Conservation (phyloP, 257 asterid genomes). For the Rhazya stricta region DNA sequence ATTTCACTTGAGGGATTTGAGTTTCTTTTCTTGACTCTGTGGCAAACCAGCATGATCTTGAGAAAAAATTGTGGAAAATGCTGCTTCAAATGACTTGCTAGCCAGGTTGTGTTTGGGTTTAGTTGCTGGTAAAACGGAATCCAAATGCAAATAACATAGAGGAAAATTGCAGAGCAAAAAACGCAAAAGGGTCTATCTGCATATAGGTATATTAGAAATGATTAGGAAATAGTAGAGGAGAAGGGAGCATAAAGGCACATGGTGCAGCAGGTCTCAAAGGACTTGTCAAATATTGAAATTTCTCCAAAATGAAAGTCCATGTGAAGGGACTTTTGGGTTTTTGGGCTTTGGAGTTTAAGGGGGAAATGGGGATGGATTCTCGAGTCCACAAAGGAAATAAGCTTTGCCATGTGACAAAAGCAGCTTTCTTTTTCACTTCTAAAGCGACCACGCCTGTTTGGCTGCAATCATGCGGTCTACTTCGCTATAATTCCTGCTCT, state of each 20-base stretch:
- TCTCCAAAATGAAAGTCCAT: background rate
- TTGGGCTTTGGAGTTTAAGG: conserved; percentile 7
- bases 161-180: background rate
- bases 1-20: too few species aligned
- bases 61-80: too few species aligned
- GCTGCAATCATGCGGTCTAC: conserved; percentile 73
- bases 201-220: background rate
- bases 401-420: conserved; percentile 45
- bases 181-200: background rate
- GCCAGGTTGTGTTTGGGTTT: conserved; percentile 4
- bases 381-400: conserved; percentile 27
- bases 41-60: too few species aligned
- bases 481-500: conserved; percentile 43
- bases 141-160: background rate
- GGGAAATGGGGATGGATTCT: conserved; percentile 1
- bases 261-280: conserved; percentile 5
- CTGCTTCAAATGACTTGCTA: too few species aligned
- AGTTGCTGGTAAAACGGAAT: conserved; percentile 10
- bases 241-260: conserved; percentile 13
- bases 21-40: too few species aligned
- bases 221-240: conserved; percentile 1
- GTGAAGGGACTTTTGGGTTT: conserved; percentile 15
- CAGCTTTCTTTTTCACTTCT: conserved; percentile 29
- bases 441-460: conserved; percentile 72
- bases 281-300: background rate